Evolutionary conservation across 371 early-diverging fungal genomes (phyloP).

Genomic region (Circinella umbellata): DNA sequence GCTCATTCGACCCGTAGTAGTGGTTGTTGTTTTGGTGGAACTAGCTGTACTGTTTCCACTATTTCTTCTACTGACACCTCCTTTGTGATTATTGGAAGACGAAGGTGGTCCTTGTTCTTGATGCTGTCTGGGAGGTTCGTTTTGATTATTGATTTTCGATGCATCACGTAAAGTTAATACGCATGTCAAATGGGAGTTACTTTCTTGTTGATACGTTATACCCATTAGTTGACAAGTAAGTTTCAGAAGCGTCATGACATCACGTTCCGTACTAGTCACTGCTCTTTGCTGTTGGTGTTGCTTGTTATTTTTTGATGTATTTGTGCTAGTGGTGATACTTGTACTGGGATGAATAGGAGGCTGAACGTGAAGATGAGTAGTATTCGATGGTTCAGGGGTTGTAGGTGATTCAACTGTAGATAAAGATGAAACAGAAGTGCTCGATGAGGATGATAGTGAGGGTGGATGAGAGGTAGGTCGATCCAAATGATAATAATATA

Average conservation of each 20-base stretch:
- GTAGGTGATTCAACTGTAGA: conserved; percentile 19
- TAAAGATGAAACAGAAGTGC: conserved; percentile 28
- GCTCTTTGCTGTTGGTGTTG: no score
- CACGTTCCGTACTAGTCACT: conserved; percentile 13
- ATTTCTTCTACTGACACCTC: conserved; percentile 14
- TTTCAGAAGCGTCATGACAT: conserved; percentile 36
- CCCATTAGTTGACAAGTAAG: conserved; percentile 50
- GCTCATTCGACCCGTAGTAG: conserved; percentile 11
- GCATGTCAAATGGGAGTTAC: conserved; percentile 30
- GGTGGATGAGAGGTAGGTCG: conserved; percentile 27
- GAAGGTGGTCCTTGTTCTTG: conserved; percentile 5
- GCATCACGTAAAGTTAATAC: conserved; percentile 40
- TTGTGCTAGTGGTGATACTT: no score
- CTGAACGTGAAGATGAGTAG: background rate
- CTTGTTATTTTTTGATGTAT: no score
- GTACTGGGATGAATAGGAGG: no score
- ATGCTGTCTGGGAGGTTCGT: background rate
- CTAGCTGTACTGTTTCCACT: conserved; percentile 18
- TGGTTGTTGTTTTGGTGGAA: conserved; percentile 14
- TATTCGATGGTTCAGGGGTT: background rate
- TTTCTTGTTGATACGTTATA: conserved; percentile 39
- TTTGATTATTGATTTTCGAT: conserved; percentile 12
- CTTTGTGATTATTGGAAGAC: background rate
- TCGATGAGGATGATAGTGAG: conserved; percentile 33
- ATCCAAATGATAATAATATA: conserved; percentile 39